Base-by-base conservation (phyloP, 2,329 filamentous ascomycete genomes). In the Trichoderma sp. region DNA sequence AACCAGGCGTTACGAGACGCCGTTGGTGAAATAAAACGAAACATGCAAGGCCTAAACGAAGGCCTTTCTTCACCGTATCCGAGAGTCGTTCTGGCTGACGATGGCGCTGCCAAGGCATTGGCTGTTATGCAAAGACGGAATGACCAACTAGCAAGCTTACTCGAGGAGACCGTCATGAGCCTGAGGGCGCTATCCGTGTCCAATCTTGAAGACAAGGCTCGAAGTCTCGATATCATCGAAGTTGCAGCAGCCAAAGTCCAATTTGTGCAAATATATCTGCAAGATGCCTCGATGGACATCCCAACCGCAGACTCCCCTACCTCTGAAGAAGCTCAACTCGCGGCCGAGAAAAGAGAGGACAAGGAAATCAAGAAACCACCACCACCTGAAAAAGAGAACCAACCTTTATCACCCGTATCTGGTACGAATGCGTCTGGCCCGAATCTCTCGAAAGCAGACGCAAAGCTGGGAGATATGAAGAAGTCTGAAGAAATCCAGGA, bases 1-100 rank as follows among this genome's bases (percentile, higher is more conserved):
- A 95, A 95, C 81, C 93, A 93, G 82, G 93, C 92, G 0, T 91
- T 97, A 7, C 90, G 94, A n/a, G 93, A 94, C 78, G 94, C 94
- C 21, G 89, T 97, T 81, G 92, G 92, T 9, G 94, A 97, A 83
- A 93, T 96, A 67, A 90, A 90, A 76, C 93, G 93, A 80, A 95
- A 95, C 78, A 90, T 95, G 78, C 90, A 93, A 80, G 89, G 89
- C 35, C 87, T 93, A 38, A 92, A 94, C 77, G 89, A 90, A 75
- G 86, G 87, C 3, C 85, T 88, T 38, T 86, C 84, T 35, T 82
- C 84, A 16, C 84, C 84, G 68, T 81, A 83, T 7, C 81, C 83
- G 12, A 83, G 82, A 60, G 82, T 83, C 56, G 77, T 84, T 1
- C 81, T 86, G 27, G 79, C 79, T 3, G 84, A 86, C 16, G 81